Conservation (phyloP, 352 stramenopile species). For the Phytophthora melonis region DNA sequence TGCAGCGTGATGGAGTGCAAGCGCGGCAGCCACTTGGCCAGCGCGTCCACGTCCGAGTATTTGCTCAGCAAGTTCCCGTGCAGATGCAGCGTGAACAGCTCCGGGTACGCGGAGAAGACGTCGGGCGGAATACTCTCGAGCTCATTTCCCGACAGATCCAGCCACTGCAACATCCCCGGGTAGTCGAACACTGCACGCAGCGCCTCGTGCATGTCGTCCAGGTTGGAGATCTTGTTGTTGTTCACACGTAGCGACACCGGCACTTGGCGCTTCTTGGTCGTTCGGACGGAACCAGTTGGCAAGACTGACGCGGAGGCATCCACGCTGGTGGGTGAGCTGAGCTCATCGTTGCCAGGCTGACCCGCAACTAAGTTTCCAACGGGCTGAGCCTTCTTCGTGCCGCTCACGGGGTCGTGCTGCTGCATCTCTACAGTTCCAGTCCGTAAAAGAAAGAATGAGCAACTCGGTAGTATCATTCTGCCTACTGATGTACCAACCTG, state of each 20-base stretch:
- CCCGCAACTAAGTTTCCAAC: conserved; percentile 4
- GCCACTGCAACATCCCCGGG: conserved; percentile 60
- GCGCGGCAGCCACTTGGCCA: conserved; percentile 53
- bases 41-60: conserved; percentile 71
- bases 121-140: conserved; percentile 44
- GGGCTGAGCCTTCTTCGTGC: conserved; percentile 54
- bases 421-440: conserved; percentile 52
- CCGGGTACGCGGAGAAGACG: conserved; percentile 55
- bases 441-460: not conserved
- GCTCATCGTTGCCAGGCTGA: conserved; percentile 4
- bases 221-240: conserved; percentile 67
- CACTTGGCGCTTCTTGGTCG: conserved; percentile 20
- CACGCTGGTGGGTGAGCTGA: conserved; percentile 10
- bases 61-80: conserved; percentile 75
- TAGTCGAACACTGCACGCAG: conserved; percentile 60
- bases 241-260: conserved; percentile 66
- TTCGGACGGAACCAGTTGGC: not conserved
- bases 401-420: conserved; percentile 62
- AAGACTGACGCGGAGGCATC: not conserved
- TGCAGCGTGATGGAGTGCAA: conserved; percentile 80
- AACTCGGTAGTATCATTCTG: not conserved
- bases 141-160: conserved; percentile 71
- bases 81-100: conserved; percentile 76
- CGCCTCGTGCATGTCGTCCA: conserved; percentile 67
- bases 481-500: conserved; percentile 39